Conservation (phyloP, 441 rosid genomes). For the Kokia cookei region DNA sequence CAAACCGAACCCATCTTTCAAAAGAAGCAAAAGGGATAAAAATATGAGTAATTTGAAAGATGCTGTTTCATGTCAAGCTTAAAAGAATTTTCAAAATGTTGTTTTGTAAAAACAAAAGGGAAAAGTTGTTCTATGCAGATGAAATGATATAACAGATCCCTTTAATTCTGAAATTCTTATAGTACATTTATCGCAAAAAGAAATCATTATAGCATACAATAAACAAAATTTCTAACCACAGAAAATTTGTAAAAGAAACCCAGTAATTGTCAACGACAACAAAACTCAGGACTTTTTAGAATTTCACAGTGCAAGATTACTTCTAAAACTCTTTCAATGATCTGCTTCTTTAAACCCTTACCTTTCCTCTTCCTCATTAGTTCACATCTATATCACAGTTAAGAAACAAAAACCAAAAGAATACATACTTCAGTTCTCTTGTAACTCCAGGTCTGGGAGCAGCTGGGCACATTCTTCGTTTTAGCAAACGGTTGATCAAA, state of each 20-base stretch:
- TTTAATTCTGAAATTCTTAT: background rate
- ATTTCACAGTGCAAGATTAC: background rate
- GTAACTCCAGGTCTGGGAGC: conserved; percentile 98
- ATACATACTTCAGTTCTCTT: conserved; percentile 65
- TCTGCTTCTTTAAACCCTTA: background rate
- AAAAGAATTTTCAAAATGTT: background rate
- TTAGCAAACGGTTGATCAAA: conserved; percentile 79
- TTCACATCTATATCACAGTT: background rate
- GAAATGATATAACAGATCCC: background rate
- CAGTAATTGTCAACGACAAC: background rate
- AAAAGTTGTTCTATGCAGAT: background rate
- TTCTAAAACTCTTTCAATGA: background rate
- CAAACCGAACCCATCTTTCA: conserved; percentile 79
- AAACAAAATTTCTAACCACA: background rate
- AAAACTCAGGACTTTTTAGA: background rate
- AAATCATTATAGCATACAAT: background rate
- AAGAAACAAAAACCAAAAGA: conserved; percentile 1
- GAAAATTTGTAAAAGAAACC: background rate
- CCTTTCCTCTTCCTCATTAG: background rate
- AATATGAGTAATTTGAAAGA: background rate
- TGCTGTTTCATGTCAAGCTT: background rate
- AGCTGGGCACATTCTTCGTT: conserved; percentile 84
- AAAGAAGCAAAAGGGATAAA: conserved; percentile 1
- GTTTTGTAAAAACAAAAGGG: background rate
- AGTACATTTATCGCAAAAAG: background rate